Evolutionary conservation across 2,329 filamentous ascomycete species (phyloP).

Genomic region (Colletotrichum plurivorum): DNA sequence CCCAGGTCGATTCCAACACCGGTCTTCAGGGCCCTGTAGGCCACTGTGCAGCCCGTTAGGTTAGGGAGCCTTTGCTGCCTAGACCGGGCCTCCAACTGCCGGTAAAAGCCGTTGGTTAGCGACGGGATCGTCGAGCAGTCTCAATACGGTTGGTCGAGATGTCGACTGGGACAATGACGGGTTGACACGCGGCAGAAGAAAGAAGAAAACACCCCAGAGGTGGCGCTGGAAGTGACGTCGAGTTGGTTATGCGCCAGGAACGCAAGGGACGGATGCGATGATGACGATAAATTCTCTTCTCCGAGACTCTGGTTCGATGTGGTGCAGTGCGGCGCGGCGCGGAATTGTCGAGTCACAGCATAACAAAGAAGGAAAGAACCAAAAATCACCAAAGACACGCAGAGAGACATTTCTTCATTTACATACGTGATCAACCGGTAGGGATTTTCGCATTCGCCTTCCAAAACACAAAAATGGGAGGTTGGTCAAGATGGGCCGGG

Average conservation of each 20-base stretch:
- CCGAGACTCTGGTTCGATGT: not conserved
- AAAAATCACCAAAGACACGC: no score
- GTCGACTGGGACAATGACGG: no score
- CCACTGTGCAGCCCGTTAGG: no score
- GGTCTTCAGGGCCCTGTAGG: no score
- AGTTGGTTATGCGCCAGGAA: slow-evolving; percentile 23
- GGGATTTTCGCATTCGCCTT: no score
- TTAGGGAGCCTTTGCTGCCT: slow-evolving; percentile 1
- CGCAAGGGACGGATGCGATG: slow-evolving; percentile 17
- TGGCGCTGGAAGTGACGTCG: slow-evolving; percentile 25
- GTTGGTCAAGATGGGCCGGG: not conserved
- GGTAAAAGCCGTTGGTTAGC: slow-evolving; percentile 11
- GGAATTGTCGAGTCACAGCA: no score
- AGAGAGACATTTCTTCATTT: no score
- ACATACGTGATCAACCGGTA: no score
- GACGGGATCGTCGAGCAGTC: no score
- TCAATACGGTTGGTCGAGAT: not conserved
- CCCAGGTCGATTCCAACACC: no score
- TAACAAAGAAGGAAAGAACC: no score
- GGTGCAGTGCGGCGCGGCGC: not conserved
- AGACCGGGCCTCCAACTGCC: not conserved
- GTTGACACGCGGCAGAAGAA: not conserved
- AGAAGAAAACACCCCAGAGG: not conserved
- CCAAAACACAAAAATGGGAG: not conserved
- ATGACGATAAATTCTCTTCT: not conserved